Percentiles rank a stretch among this genome's conserved stretches.
Evolutionary conservation across 352 stramenopile species (phyloP).

Genomic region (Pythium folliculosum): DNA sequence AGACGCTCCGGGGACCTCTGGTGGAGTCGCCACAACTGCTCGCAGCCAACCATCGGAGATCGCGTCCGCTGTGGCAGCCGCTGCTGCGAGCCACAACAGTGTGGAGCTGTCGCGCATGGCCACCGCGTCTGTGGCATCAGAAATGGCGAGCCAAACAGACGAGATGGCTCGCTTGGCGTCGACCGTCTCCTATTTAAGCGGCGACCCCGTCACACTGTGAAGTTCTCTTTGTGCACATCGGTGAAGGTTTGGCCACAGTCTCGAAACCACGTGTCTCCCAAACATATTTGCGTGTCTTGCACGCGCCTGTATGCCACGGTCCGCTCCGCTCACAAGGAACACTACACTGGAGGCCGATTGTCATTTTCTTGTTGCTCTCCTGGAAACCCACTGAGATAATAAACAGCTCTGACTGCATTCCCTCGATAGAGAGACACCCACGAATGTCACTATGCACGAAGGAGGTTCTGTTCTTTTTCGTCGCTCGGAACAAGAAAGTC

Average conservation of each 20-base stretch:
- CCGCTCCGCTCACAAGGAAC: neutral
- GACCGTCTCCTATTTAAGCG: slow-evolving; percentile 71
- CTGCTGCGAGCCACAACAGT: slow-evolving; percentile 25
- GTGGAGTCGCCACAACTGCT: neutral
- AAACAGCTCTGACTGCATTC: no score
- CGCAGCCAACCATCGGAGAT: slow-evolving; percentile 12
- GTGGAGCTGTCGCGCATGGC: slow-evolving; percentile 24
- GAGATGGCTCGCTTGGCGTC: slow-evolving; percentile 59
- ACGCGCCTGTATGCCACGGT: no score
- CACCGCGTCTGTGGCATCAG: slow-evolving; percentile 15
- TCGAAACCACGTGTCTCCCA: neutral
- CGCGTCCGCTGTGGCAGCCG: slow-evolving; percentile 11
- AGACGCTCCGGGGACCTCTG: no score
- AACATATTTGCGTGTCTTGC: no score
- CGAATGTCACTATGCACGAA: no score
- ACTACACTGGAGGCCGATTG: no score
- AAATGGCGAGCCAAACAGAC: slow-evolving; percentile 58
- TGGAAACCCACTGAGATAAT: no score
- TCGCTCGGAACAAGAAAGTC: no score
- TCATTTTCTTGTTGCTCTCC: neutral
- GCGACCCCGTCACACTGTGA: slow-evolving; percentile 62
- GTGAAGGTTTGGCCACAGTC: neutral
- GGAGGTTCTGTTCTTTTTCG: slow-evolving; percentile 6
- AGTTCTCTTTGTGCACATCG: neutral
- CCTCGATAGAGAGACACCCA: no score